Conservation (phyloP, 495 filamentous ascomycete species). For the Tuber magnatum region DNA sequence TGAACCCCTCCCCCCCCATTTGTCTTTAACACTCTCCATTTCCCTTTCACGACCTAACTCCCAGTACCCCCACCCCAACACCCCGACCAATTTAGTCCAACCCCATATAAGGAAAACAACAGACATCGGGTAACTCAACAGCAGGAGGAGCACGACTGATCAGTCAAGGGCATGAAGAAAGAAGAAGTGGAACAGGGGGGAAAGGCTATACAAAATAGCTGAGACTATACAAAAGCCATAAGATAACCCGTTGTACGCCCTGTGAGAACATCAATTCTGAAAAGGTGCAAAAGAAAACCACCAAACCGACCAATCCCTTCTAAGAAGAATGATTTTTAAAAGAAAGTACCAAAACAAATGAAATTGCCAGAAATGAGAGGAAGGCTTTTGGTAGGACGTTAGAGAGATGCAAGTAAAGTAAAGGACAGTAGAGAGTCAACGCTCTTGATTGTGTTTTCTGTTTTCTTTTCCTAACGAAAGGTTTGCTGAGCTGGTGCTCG, state of each 20-base stretch:
- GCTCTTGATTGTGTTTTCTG: not conserved
- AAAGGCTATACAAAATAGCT: not conserved
- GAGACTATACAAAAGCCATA: not conserved
- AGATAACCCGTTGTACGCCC: not conserved
- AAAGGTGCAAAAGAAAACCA: not conserved
- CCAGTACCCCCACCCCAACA: not conserved
- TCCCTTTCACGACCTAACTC: not conserved
- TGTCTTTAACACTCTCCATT: not conserved
- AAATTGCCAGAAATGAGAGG: not conserved
- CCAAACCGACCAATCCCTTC: not conserved
- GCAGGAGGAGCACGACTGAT: not conserved
- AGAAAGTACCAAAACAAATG: constrained; percentile 1
- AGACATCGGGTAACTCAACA: not conserved
- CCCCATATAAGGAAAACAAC: not conserved
- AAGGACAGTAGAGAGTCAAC: not conserved
- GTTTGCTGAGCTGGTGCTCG: not conserved
- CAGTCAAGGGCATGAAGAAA: not conserved
- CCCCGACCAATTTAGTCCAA: not conserved
- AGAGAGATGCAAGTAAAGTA: not conserved
- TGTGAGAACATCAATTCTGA: not conserved
- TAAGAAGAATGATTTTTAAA: not conserved
- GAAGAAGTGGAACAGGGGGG: not conserved
- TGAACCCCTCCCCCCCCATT: not conserved
- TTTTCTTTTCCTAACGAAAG: not conserved
- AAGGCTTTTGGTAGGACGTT: not conserved